Base-by-base conservation (phyloP, 345 rosid genomes). In the Noccaea bulbosa region DNA sequence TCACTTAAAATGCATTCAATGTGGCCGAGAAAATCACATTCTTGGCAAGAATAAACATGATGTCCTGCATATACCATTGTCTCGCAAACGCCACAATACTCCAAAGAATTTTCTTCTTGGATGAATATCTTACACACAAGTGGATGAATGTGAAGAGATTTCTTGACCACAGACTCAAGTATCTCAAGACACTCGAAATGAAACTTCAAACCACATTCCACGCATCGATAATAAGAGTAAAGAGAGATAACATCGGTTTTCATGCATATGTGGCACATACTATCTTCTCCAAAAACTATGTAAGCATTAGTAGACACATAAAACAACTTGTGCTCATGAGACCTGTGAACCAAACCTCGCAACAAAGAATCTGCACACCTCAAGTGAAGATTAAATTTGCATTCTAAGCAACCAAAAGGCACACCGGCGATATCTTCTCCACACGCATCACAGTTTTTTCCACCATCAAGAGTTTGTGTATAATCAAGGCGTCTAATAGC, bases 81-180 rank as follows among this genome's bases (percentile, higher is more conserved):
- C 35, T 53, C 69, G 16, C 78, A 75, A 2, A 32, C 57, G 15
- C 58, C 61, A 52, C 73, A 67, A 17, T 45, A 67, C 15, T 71
- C 58, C 14, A 58, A 22, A 10, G 49, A 59, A 14, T 59, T 53
- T 4, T 57, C 49, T 0, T 54, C 59, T 2, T 5, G 10, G 7
- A 4, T 7, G 17, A 11, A 46, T 7, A 16, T 37, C 7, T 0
- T 38, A 11, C 67, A 27, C 4, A 9, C 33, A 30, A 73, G 65
- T 1, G 59, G 48, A n/a, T 73, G 71, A 1, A 20, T 1, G 27
- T 64, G 77, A 4, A 8, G 4, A 15, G 9, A 20, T 20, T 27
- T 41, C 22, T 60, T 22, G 1, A 67, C 17, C 2, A 10, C 1
- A 3, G 8, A 39, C 14, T 1, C 0, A 5, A 69, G 69, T 11